phyloP scores from a whole-genome alignment of 2,329 filamentous ascomycete species.

The Aspergillus quadrilineatus region DNA sequence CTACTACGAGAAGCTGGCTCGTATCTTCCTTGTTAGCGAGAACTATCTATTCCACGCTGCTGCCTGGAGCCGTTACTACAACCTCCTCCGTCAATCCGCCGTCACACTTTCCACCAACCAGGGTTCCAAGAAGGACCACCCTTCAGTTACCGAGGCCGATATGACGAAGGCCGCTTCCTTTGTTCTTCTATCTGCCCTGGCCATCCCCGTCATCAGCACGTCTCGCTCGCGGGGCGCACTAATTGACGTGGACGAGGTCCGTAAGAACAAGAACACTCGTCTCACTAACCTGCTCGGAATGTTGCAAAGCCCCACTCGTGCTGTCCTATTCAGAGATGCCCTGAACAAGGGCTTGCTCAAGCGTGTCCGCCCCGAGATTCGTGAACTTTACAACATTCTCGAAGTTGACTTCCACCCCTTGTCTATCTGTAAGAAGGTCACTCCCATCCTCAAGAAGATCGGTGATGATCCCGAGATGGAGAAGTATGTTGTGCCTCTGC shows the following conservation, averaged over 20 bases:
- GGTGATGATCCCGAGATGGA: slow-evolving; percentile 93
- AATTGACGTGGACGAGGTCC: slow-evolving; percentile 93
- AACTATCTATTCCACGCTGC: slow-evolving; percentile 99
- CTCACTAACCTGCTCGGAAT: slow-evolving; percentile 95
- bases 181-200: slow-evolving; percentile 87
- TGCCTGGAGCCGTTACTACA: slow-evolving; percentile 96
- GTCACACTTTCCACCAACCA: slow-evolving; percentile 79
- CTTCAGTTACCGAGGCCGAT: slow-evolving; percentile 81
- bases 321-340: slow-evolving; percentile 90
- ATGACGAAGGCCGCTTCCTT: slow-evolving; percentile 94
- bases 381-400: slow-evolving; percentile 95
- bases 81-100: slow-evolving; percentile 86
- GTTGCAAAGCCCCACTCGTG: slow-evolving; percentile 82
- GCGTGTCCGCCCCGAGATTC: slow-evolving; percentile 89
- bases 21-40: slow-evolving; percentile 97
- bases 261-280: slow-evolving; percentile 98
- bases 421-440: slow-evolving; percentile 99
- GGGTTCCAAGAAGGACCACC: slow-evolving; percentile 91
- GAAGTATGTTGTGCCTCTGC: slow-evolving; percentile 90
- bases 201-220: slow-evolving; percentile 99
- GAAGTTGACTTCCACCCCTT: slow-evolving; percentile 99
- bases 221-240: slow-evolving; percentile 92
- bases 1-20: slow-evolving; percentile 98
- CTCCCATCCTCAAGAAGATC: slow-evolving; percentile 90
- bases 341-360: slow-evolving; percentile 92